These are phyloP conservation scores for Bruguiera sexangula DNA, from an alignment of 345 rosid genomes.

Conservation along the genomic window DNA sequence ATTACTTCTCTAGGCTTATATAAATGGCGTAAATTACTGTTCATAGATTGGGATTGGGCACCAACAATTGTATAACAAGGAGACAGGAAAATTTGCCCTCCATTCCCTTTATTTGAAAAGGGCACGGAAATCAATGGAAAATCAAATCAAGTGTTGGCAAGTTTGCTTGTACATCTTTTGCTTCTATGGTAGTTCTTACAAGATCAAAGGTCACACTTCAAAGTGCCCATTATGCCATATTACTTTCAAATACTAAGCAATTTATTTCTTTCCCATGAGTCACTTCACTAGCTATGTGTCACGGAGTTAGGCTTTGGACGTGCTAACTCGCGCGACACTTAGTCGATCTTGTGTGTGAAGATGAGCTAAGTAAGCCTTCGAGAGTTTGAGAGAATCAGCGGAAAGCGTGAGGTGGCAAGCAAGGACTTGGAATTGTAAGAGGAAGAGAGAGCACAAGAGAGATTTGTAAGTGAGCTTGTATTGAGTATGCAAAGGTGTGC, in stretches of 20 bases:
- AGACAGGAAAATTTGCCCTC: conserved; percentile 21
- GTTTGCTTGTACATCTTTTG: neutral
- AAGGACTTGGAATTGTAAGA: too few relatives aligned
- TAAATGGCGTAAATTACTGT: conserved; percentile 13
- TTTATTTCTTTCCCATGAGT: neutral
- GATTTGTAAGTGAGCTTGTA: too few relatives aligned
- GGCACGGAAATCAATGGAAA: neutral
- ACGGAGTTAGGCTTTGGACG: too few relatives aligned
- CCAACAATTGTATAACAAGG: neutral
- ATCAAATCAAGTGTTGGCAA: conserved; percentile 1
- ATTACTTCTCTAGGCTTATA: neutral
- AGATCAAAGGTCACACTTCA: conserved; percentile 3
- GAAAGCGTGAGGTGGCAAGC: too few relatives aligned
- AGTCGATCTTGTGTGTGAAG: too few relatives aligned
- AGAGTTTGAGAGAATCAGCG: too few relatives aligned
- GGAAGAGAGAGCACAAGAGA: too few relatives aligned
- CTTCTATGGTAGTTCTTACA: neutral
- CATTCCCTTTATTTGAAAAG: conserved; percentile 15
- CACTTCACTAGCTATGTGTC: neutral
- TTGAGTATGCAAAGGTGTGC: too few relatives aligned
- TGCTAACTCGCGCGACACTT: too few relatives aligned
- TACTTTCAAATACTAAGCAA: conserved; percentile 2
- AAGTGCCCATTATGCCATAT: conserved; percentile 12
- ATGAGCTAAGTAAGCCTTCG: too few relatives aligned
- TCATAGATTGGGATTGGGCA: conserved; percentile 7